phyloP scores from a whole-genome alignment of 2,329 filamentous ascomycete species.

The Fusarium mexicanum region DNA sequence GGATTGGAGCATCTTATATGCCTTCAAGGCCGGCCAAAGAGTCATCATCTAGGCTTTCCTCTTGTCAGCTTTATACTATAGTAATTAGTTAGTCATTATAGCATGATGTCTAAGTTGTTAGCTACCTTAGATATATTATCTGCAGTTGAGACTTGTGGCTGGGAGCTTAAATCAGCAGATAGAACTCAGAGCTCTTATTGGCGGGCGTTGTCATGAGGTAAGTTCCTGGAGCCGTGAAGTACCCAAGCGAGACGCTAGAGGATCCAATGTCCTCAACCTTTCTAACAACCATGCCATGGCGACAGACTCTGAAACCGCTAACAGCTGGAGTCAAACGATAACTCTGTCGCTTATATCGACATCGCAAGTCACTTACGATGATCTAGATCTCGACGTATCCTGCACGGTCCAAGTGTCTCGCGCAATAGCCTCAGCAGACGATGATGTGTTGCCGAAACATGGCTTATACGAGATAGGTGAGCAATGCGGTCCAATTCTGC shows the following conservation, averaged over 20 bases:
- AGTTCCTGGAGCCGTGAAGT: not conserved
- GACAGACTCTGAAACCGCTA: not conserved
- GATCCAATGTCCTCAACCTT: not conserved
- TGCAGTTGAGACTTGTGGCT: too few relatives aligned
- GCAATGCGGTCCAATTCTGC: not conserved
- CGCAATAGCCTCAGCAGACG: not conserved
- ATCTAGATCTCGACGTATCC: not conserved
- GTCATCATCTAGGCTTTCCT: too few relatives aligned
- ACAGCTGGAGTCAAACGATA: not conserved
- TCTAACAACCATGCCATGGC: not conserved
- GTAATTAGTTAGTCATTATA: too few relatives aligned
- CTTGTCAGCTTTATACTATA: too few relatives aligned
- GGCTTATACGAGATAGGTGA: not conserved
- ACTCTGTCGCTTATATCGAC: not conserved
- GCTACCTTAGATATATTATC: too few relatives aligned
- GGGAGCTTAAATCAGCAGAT: too few relatives aligned
- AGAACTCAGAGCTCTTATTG: not conserved
- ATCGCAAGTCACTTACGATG: not conserved
- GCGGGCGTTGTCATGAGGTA: not conserved
- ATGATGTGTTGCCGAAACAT: not conserved
- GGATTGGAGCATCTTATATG: too few relatives aligned
- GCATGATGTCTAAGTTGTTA: too few relatives aligned
- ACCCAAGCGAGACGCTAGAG: not conserved
- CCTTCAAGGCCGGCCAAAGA: too few relatives aligned
- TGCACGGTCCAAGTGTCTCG: not conserved